Conservation (phyloP, 2,329 filamentous ascomycete species). For the Aureobasidium pullulans region DNA sequence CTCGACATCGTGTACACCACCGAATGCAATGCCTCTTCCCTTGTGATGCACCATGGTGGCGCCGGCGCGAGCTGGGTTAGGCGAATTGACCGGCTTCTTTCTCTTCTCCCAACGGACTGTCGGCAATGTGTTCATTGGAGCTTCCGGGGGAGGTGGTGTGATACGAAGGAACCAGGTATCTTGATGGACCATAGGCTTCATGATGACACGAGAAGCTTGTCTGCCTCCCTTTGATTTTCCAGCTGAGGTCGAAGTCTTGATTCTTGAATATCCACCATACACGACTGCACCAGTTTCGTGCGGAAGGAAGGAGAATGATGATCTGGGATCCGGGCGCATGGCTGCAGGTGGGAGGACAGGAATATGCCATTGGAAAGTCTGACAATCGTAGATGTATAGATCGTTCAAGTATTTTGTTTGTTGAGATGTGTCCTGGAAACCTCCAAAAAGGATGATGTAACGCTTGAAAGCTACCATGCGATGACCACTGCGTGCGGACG, state of each 20-base stretch:
- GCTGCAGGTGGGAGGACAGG: conserved; percentile 69
- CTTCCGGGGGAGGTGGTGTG: conserved; percentile 61
- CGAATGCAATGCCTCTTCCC: conserved; percentile 85
- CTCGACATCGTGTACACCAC: conserved; percentile 65
- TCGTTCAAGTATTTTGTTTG: conserved; percentile 91
- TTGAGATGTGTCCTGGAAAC: conserved; percentile 94
- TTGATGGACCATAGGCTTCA: conserved; percentile 85
- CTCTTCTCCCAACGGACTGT: conserved; percentile 83
- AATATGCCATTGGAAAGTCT: conserved; percentile 76
- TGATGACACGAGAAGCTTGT: conserved; percentile 59
- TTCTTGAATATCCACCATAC: conserved; percentile 87
- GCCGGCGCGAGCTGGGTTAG: conserved; percentile 75
- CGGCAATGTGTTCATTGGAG: conserved; percentile 58
- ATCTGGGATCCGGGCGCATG: conserved; percentile 82
- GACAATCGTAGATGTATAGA: conserved; percentile 90
- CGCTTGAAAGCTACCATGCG: conserved; percentile 97
- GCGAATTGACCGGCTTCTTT: conserved; percentile 85
- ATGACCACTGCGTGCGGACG: conserved; percentile 72
- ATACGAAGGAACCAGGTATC: conserved; percentile 92
- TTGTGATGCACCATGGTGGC: conserved; percentile 93
- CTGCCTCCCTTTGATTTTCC: conserved; percentile 57
- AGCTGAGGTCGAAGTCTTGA: conserved; percentile 59
- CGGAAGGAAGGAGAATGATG: conserved; percentile 84
- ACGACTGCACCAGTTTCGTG: conserved; percentile 85
- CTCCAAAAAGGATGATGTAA: conserved; percentile 91